Evolutionary conservation across 345 rosid genomes (phyloP).

Genomic region (Acer campestre): DNA sequence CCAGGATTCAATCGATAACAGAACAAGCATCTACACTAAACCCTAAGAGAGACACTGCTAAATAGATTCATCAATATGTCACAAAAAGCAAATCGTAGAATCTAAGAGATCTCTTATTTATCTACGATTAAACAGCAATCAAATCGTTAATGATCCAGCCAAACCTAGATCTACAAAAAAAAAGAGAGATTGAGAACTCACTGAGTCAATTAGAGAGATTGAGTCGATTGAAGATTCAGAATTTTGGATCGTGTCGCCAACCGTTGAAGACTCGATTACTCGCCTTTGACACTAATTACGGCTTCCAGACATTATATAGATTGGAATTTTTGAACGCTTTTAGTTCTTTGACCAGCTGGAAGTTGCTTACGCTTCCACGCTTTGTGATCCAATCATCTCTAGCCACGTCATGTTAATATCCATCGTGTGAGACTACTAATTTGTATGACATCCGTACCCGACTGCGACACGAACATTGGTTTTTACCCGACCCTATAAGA

Average conservation of each 20-base stretch:
- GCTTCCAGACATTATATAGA: background rate
- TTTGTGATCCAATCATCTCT: background rate
- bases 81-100: background rate
- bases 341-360: background rate
- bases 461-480: no score
- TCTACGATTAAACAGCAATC: background rate
- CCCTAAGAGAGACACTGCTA: background rate
- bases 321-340: background rate
- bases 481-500: background rate
- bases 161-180: background rate
- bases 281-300: background rate
- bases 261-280: background rate
- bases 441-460: background rate
- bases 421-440: background rate
- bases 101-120: background rate
- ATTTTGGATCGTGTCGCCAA: background rate
- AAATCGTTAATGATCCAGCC: background rate
- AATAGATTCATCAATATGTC: no score
- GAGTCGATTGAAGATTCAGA: background rate
- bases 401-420: constrained; percentile 9
- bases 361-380: constrained; percentile 16
- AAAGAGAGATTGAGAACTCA: background rate
- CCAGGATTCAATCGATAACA: background rate
- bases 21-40: no score
- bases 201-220: background rate